Percentiles rank a stretch among this genome's conserved stretches.
Evolutionary conservation across 1,284 basidiomycete genomes (phyloP).

Genomic region (Abortiporus biennis): DNA sequence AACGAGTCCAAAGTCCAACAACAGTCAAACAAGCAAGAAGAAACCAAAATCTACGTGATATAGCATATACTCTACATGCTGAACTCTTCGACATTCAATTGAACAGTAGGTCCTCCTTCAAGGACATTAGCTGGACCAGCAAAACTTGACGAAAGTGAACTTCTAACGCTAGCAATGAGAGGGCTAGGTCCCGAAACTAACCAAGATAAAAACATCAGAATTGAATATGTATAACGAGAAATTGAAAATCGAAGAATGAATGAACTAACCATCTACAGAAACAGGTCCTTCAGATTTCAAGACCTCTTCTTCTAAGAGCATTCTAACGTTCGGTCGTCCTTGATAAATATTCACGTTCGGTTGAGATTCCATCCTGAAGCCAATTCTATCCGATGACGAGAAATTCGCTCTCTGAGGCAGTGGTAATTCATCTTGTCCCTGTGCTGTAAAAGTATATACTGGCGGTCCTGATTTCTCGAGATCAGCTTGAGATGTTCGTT

Average conservation of each 20-base stretch:
- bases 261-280: constrained; percentile 26
- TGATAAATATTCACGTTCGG: constrained; percentile 4
- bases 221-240: constrained; percentile 3
- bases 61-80: constrained; percentile 11
- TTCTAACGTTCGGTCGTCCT: constrained; percentile 24
- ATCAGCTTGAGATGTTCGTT: no score
- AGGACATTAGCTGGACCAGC: constrained; percentile 30
- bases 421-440: no score
- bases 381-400: no score
- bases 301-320: constrained; percentile 21
- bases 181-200: constrained; percentile 43
- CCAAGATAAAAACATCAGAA: neutral
- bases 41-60: no score
- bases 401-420: no score
- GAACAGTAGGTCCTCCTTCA: constrained; percentile 35
- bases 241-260: no score
- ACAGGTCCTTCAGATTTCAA: constrained; percentile 17
- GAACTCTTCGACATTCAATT: constrained; percentile 36
- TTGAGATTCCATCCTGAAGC: no score
- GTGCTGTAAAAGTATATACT: no score
- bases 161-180: constrained; percentile 32
- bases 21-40: no score
- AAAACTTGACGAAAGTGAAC: constrained; percentile 30
- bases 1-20: no score
- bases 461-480: no score